Base-by-base conservation (phyloP, 1,284 basidiomycete genomes). In the Salmacisia buchloeana region DNA sequence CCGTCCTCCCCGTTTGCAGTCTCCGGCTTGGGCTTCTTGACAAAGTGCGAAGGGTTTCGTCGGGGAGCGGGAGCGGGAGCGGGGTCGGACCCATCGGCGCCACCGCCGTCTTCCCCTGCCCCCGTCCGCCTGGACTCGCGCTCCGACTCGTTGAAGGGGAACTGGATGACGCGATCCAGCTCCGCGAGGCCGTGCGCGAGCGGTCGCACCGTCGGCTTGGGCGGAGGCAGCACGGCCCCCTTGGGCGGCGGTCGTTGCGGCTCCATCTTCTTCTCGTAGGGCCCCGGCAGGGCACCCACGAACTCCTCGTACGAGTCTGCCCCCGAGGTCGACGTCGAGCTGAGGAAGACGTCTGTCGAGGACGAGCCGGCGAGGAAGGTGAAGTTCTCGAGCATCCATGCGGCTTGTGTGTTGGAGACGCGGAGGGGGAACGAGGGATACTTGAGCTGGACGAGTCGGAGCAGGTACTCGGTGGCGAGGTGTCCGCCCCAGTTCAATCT, bases 401-500 rank as follows among this genome's bases (percentile, higher is more conserved):
- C 83, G 3, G 85, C 83, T 74, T 87, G 85, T 38, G 80, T 77
- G 3, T 77, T 69, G 0, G 84, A 83, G 46, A 87, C 82, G 38
- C 83, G 82, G 13, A 83, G 80, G 0, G 85, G 86, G 71, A 98
- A 98, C 46, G 85, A 89, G 15, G 96, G 90, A 77, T 98, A 97
- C 80, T 98, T 99, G 62, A 98, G 85, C 79, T 97, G 94, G 38
- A 93, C 86, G 6, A 94, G 86, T 75, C 93, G 94, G 62, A 96
- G 85, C 58, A 98, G 84, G 72, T 96, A 89, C 57, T 98, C 94
- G 0, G 90, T 86, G 0, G 92, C 88, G 75, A 96, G 93, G 0
- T 87, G 85, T 9, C 91, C 88, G 35, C 96, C 94, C 91, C 92
- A 98, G 1, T 91, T 89, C 80, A 98, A 90, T 69, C 93, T 93